phyloP scores from a whole-genome alignment of 2,329 filamentous ascomycete genomes.

The Ramularia collo-cygni region DNA sequence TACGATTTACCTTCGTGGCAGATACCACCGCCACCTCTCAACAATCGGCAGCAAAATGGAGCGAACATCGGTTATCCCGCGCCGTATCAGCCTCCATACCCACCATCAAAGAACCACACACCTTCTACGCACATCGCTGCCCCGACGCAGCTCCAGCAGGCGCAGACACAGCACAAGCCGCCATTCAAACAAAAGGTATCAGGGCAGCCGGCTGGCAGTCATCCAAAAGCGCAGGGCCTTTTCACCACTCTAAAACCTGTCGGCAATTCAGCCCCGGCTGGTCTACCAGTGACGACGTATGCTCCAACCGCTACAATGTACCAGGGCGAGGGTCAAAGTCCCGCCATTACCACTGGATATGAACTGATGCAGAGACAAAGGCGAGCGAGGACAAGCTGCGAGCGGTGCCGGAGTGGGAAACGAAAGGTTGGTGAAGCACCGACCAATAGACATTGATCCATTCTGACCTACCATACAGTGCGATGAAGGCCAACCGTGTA shows the following conservation, averaged over 20 bases:
- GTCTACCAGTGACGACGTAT: too few species aligned
- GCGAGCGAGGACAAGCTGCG: constrained; percentile 14
- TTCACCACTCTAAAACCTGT: constrained; percentile 22
- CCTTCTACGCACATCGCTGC: too few species aligned
- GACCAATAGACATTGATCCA: background rate
- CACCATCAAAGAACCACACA: too few species aligned
- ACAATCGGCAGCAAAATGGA: background rate
- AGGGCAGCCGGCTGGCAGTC: constrained; percentile 1
- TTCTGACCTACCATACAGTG: constrained; percentile 12
- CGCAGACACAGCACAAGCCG: constrained; percentile 4
- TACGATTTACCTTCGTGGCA: constrained; percentile 26
- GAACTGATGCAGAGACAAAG: too few species aligned
- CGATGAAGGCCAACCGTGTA: constrained; percentile 14
- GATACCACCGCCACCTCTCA: constrained; percentile 14
- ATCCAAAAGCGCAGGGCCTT: constrained; percentile 13
- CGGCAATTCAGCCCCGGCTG: too few species aligned
- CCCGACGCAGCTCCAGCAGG: constrained; percentile 3
- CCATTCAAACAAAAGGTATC: too few species aligned
- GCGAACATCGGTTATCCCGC: constrained; percentile 1
- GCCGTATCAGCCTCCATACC: constrained; percentile 20
- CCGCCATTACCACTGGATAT: too few species aligned
- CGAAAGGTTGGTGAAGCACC: too few species aligned
- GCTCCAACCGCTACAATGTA: too few species aligned
- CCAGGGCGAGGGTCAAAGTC: too few species aligned
- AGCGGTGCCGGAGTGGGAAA: constrained; percentile 10